Evolutionary conservation across 2,329 filamentous ascomycete genomes (phyloP), one percentile per base, ranked within the genome.

Genomic region (Bipolaris bicolor): DNA sequence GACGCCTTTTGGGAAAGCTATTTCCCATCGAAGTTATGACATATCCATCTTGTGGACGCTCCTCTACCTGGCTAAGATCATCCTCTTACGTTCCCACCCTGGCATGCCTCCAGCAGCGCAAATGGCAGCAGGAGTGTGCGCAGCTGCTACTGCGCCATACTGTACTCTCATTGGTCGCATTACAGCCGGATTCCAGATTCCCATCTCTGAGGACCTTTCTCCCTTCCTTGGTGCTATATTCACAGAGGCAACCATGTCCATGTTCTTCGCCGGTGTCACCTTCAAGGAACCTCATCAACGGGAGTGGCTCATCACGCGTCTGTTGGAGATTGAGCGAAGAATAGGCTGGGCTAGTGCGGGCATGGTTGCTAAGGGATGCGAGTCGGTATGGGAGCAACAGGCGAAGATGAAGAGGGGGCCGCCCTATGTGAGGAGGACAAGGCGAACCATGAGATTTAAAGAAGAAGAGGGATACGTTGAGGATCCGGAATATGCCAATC

Each of bases 91-190:
- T 33, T 83, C 88, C 1, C 93, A 97, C 65, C 95, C 95, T 0
- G 86, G 85, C 22, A 97, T 97, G 92, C 94, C 93, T 0, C 92
- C 94, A 0, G 88, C 93, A 7, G 90, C 92, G 34, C 92, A 96
- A 86, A 86, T 92, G 67, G 92, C 95, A 2, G 92, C 92, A 0
- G 90, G 89, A 7, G 83, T 96, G 62, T 87, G 90, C 9, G 91
- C 92, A 0, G 80, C 80, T 13, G 85, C 90, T 48, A 97, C 94
- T 0, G 85, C 83, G 3, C 79, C 79, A 0, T 90, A 87, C 75
- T 90, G 92, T 1, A 87, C 87, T 59, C 83, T 88, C 62, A 87
- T 97, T 57, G 93, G 92, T 7, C 87, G 89, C 20, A 94, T 98
- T 54, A 85, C 88, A 1, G 91, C 90, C 0, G 93, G 93, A 5